Evolutionary conservation across 257 asterid species (phyloP).

Genomic region (Primulina huaijiensis): DNA sequence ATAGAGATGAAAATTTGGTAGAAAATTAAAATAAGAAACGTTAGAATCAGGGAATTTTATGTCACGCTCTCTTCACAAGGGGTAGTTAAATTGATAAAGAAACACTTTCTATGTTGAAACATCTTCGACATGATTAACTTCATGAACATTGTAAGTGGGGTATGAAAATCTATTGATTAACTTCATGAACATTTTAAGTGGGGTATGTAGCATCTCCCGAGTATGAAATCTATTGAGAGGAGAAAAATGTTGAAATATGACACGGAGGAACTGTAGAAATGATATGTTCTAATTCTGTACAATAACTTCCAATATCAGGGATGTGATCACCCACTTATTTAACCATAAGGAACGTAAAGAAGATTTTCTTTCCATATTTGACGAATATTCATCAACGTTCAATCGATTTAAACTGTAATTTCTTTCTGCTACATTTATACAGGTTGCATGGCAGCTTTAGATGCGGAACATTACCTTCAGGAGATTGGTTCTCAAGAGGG

Average conservation of each 20-base stretch:
- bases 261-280: too few relatives aligned
- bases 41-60: too few relatives aligned
- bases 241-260: not conserved
- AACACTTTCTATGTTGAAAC: too few relatives aligned
- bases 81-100: too few relatives aligned
- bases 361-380: not conserved
- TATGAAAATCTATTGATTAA: too few relatives aligned
- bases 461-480: conserved; percentile 96
- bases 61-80: too few relatives aligned
- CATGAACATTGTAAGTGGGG: too few relatives aligned
- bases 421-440: conserved; percentile 4
- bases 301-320: conserved; percentile 2
- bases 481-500: conserved; percentile 85
- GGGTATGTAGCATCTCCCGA: too few relatives aligned
- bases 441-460: conserved; percentile 98
- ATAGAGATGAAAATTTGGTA: not conserved
- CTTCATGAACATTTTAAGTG: too few relatives aligned
- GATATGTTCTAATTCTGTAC: not conserved
- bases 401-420: conserved; percentile 7
- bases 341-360: conserved; percentile 6
- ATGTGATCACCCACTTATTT: conserved; percentile 19
- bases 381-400: conserved; percentile 6
- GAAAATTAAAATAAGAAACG: not conserved
- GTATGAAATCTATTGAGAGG: not conserved
- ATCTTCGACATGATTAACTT: too few relatives aligned